Evolutionary conservation across 2,329 filamentous ascomycete species (phyloP).

Genomic region (Truncatella angustata): DNA sequence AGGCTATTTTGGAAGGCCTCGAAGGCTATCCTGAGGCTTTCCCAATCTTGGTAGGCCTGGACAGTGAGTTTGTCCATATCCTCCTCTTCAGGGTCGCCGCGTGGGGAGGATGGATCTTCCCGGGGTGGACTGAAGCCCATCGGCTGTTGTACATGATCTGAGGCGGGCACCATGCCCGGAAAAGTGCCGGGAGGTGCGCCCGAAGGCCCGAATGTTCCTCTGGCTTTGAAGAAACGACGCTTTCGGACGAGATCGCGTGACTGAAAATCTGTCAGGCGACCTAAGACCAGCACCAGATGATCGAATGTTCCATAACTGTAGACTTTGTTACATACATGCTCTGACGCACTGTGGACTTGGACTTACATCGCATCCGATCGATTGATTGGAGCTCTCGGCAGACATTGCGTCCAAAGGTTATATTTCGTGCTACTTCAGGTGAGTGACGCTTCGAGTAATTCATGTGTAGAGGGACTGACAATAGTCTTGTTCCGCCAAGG

Average conservation of each 20-base stretch:
- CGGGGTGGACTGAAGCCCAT: constrained; percentile 54
- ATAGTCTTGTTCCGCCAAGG: constrained; percentile 77
- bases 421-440: constrained; percentile 66
- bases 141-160: constrained; percentile 48
- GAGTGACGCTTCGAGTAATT: background rate
- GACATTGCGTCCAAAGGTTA: constrained; percentile 79
- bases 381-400: constrained; percentile 78
- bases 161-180: constrained; percentile 54
- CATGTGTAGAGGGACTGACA: constrained; percentile 58
- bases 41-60: constrained; percentile 78
- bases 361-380: constrained; percentile 69
- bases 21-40: constrained; percentile 70
- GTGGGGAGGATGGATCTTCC: constrained; percentile 38
- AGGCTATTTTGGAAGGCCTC: constrained; percentile 63
- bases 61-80: constrained; percentile 64
- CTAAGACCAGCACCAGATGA: constrained; percentile 79
- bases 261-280: constrained; percentile 75
- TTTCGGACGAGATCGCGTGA: constrained; percentile 78
- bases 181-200: constrained; percentile 46
- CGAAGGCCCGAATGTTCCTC: constrained; percentile 52
- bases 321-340: too few species aligned
- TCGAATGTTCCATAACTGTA: constrained; percentile 82
- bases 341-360: too few species aligned
- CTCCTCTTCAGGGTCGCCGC: constrained; percentile 46
- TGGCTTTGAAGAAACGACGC: constrained; percentile 60